Percentiles rank a stretch among this genome's conserved stretches.
These are phyloP conservation scores for Ophiocordyceps polyrhachis-furcata DNA, from an alignment of 2,329 filamentous ascomycete species.

Conservation along the genomic window DNA sequence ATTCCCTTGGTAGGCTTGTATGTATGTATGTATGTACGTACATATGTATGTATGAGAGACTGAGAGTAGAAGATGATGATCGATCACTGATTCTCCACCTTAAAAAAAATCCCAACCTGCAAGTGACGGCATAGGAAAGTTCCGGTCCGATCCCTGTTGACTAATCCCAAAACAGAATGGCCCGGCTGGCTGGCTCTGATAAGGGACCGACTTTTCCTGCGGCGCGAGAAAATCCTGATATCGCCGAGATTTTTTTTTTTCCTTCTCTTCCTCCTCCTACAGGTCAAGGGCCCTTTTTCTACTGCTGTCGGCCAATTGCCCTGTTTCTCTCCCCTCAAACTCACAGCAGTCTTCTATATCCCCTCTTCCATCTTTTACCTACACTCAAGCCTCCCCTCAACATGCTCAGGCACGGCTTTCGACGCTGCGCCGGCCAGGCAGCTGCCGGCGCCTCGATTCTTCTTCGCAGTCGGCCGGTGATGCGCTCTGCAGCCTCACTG, in stretches of 20 bases:
- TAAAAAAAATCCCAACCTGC: no score
- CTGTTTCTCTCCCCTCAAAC: neutral
- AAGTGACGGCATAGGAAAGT: neutral
- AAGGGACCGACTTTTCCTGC: neutral
- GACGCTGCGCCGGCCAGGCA: slow-evolving; percentile 20
- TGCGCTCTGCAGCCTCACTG: slow-evolving; percentile 8
- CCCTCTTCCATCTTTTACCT: neutral
- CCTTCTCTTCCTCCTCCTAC: neutral
- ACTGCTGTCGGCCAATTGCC: neutral
- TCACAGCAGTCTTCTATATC: neutral
- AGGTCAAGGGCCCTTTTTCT: neutral
- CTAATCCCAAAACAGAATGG: neutral
- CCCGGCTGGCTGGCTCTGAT: neutral
- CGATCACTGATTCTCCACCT: neutral
- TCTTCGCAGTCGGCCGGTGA: slow-evolving; percentile 10
- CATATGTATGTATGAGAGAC: no score
- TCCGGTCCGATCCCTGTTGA: neutral
- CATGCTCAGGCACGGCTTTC: slow-evolving; percentile 19
- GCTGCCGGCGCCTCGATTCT: slow-evolving; percentile 12
- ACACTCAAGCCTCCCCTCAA: slow-evolving; percentile 1
- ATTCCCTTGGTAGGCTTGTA: no score
- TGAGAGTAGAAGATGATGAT: neutral
- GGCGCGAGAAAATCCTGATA: neutral
- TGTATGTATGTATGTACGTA: no score
- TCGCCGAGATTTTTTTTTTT: neutral